Evolutionary conservation across 2,329 filamentous ascomycete species (phyloP).

Genomic region (Pyrenophora teres): DNA sequence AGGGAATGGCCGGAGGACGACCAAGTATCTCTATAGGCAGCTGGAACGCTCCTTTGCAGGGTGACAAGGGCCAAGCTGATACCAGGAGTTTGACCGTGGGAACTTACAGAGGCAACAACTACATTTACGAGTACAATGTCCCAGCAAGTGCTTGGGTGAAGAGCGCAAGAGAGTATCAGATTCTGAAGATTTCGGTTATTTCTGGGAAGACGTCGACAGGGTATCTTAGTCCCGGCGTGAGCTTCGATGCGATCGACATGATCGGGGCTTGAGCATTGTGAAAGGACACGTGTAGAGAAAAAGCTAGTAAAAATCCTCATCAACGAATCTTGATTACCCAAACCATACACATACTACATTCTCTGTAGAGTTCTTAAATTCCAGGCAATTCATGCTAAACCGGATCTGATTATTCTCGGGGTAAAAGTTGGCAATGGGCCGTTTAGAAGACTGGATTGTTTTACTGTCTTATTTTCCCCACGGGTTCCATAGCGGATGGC

Average conservation of each 20-base stretch:
- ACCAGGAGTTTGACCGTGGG: slow-evolving; percentile 28
- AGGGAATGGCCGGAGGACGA: slow-evolving; percentile 25
- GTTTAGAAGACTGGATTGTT: no score
- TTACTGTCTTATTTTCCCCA: no score
- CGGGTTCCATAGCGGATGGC: no score
- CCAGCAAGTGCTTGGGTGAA: slow-evolving; percentile 29
- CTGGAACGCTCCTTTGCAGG: slow-evolving; percentile 20
- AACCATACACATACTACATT: no score
- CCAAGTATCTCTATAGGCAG: slow-evolving; percentile 23
- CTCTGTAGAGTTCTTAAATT: no score
- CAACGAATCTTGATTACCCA: no score
- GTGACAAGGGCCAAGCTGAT: slow-evolving; percentile 26
- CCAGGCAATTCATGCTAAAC: no score
- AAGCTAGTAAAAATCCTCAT: no score
- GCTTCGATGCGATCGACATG: slow-evolving; percentile 29
- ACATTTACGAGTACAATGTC: slow-evolving; percentile 28
- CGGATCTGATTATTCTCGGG: no score
- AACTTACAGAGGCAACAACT: slow-evolving; percentile 32
- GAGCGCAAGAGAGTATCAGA: slow-evolving; percentile 24
- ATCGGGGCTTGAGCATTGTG: slow-evolving; percentile 5
- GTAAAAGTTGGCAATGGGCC: no score
- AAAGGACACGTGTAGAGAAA: no score
- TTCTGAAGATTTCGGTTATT: slow-evolving; percentile 25
- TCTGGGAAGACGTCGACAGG: slow-evolving; percentile 26
- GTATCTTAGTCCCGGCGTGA: slow-evolving; percentile 28